A percentile compares a stretch with the other conserved stretches of the same genome.
Conservation (phyloP, 2,329 filamentous ascomycete genomes). For the Pseudopyrenochaeta lycopersici region DNA sequence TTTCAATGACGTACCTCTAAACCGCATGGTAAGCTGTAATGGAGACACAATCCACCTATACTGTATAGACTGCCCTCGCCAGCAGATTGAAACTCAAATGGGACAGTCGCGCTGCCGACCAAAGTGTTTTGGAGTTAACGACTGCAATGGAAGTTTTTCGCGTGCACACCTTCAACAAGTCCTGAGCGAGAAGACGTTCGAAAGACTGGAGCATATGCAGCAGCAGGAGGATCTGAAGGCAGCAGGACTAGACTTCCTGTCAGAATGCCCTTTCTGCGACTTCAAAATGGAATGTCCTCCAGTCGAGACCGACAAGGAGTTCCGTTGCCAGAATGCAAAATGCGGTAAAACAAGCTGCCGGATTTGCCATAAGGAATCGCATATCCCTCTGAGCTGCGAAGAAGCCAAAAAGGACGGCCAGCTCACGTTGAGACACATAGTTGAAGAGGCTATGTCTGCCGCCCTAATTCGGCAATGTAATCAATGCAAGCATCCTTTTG, state of each 20-base stretch:
- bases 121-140: slow-evolving; percentile 70
- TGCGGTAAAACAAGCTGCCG: slow-evolving; percentile 65
- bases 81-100: slow-evolving; percentile 72
- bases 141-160: slow-evolving; percentile 70
- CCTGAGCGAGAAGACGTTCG: slow-evolving; percentile 65
- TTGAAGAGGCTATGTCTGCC: slow-evolving; percentile 86
- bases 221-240: slow-evolving; percentile 74
- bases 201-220: slow-evolving; percentile 74
- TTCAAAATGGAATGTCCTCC: slow-evolving; percentile 79
- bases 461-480: slow-evolving; percentile 82
- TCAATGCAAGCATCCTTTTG: slow-evolving; percentile 74
- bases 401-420: slow-evolving; percentile 70
- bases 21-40: slow-evolving; percentile 74
- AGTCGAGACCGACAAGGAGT: slow-evolving; percentile 74
- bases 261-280: slow-evolving; percentile 82
- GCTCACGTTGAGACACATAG: slow-evolving; percentile 67
- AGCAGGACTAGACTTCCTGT: slow-evolving; percentile 76
- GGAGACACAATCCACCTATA: slow-evolving; percentile 70
- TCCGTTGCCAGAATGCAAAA: slow-evolving; percentile 72
- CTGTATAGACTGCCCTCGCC: slow-evolving; percentile 72
- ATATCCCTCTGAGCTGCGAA: slow-evolving; percentile 76
- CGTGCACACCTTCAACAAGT: slow-evolving; percentile 64
- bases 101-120: slow-evolving; percentile 75
- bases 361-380: slow-evolving; percentile 72
- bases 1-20: slow-evolving; percentile 71